Conservation (phyloP, 1,139 yeast genomes). For the Geotrichum bryndzae region DNA sequence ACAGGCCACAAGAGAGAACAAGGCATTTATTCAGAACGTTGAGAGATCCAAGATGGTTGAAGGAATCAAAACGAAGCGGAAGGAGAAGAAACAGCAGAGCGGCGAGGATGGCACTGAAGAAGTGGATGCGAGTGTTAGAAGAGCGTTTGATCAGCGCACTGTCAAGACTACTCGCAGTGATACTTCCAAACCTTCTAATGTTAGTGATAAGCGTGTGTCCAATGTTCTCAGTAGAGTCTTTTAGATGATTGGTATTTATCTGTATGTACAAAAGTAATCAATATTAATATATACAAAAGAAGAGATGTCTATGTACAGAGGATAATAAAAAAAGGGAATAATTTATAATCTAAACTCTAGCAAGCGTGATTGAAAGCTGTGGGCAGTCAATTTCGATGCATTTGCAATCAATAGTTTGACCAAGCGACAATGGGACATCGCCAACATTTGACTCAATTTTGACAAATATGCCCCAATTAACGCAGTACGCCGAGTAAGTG, state of each 20-base stretch:
- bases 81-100: slow-evolving; percentile 18
- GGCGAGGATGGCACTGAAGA: slow-evolving; percentile 46
- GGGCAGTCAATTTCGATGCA: slow-evolving; percentile 7
- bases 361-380: slow-evolving; percentile 1
- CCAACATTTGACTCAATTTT: slow-evolving; percentile 7
- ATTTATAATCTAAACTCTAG: not conserved
- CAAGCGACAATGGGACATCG: slow-evolving; percentile 10
- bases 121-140: slow-evolving; percentile 20
- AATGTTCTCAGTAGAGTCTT: slow-evolving; percentile 25
- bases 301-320: not conserved
- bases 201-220: slow-evolving; percentile 16
- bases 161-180: slow-evolving; percentile 25
- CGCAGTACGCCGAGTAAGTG: slow-evolving; percentile 17
- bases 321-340: not conserved
- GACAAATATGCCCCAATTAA: slow-evolving; percentile 20
- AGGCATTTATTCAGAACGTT: slow-evolving; percentile 73
- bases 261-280: not conserved
- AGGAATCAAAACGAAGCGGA: slow-evolving; percentile 54
- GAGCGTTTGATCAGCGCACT: slow-evolving; percentile 32
- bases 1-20: slow-evolving; percentile 82
- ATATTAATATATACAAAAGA: not conserved
- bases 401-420: slow-evolving; percentile 4
- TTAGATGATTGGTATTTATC: slow-evolving; percentile 8
- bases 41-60: slow-evolving; percentile 79
- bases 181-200: slow-evolving; percentile 16